Evolutionary conservation across 306 rosid species (phyloP), one percentile per base, ranked within the genome.

Genomic region (Albizia julibrissin): DNA sequence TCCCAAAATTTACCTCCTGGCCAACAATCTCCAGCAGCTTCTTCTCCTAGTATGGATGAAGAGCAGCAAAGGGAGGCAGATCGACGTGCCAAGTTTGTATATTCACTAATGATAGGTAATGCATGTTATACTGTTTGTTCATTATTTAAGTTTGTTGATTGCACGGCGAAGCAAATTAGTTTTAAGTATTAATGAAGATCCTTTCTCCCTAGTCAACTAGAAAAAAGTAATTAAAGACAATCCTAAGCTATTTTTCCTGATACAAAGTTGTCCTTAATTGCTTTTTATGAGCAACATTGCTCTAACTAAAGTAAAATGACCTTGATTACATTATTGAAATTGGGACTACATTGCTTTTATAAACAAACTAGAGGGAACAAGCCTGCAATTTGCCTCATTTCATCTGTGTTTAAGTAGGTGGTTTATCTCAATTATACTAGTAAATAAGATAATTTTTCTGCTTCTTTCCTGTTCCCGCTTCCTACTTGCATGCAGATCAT

Each of bases 71-170:
- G 65, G 76, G 98, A 93, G 85, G 96, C 94, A 37, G 87, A 87
- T 71, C 92, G 92, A 27, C 97, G 94, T 29, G 97, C 99, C 21
- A 92, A 96, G 86, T 84, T 96, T 65, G 98, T 96, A 15, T 93
- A 93, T 69, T 97, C 92, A 84, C 88, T 93, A 69, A 93, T 96
- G 97, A 92, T 96, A 42, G 97, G 99, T 93, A 86, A 81, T 49
- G 19, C 40, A 49, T 74, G 75, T 74, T 77, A 64, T 72, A 27
- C 74, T 69, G 83, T 78, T n/a, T 72, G 84, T 78, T 18, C 67
- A 49, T 49, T 31, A 12, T 66, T 84, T 31, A 61, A 75, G 8
- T 50, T 54, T 72, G n/a, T 46, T 24, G 76, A 46, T 72, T 72
- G 76, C 22, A 26, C 9, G 27, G 3, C 3, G 0, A 72, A 26